Conservation (phyloP, 768 basidiomycete species). For the Suillus variegatus region DNA sequence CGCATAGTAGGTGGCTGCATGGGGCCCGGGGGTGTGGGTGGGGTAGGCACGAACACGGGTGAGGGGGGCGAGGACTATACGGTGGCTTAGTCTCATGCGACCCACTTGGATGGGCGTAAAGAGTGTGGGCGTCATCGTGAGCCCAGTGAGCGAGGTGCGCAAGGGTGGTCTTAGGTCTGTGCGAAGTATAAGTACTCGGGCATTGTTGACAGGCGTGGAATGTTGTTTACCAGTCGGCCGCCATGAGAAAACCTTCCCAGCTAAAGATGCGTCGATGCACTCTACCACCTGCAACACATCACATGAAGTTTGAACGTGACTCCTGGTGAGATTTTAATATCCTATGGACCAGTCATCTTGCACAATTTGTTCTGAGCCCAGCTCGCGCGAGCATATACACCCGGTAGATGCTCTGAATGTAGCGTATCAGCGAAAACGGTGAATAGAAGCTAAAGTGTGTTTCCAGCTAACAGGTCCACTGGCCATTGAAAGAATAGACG, state of each 20-base stretch:
- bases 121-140: constrained; percentile 10
- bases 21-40: constrained; percentile 28
- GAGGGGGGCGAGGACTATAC: constrained; percentile 38
- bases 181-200: background rate
- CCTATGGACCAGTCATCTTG: background rate
- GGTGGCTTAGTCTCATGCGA: constrained; percentile 30
- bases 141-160: background rate
- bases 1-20: constrained; percentile 39
- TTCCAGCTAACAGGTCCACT: too few species aligned
- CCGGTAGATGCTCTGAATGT: too few species aligned
- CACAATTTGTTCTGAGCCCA: background rate
- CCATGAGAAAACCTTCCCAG: background rate
- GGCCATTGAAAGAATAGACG: too few species aligned
- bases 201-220: background rate
- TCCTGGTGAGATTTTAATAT: background rate
- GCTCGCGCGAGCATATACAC: background rate
- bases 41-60: constrained; percentile 34
- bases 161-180: background rate
- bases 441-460: too few species aligned
- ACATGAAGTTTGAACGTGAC: background rate
- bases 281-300: background rate
- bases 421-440: too few species aligned
- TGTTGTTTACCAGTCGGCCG: background rate
- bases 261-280: background rate
- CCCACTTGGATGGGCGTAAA: constrained; percentile 37